Percentiles rank a stretch among this genome's conserved stretches.
phyloP scores from a whole-genome alignment of 257 asterid species.

The Nicotiana undulata region DNA sequence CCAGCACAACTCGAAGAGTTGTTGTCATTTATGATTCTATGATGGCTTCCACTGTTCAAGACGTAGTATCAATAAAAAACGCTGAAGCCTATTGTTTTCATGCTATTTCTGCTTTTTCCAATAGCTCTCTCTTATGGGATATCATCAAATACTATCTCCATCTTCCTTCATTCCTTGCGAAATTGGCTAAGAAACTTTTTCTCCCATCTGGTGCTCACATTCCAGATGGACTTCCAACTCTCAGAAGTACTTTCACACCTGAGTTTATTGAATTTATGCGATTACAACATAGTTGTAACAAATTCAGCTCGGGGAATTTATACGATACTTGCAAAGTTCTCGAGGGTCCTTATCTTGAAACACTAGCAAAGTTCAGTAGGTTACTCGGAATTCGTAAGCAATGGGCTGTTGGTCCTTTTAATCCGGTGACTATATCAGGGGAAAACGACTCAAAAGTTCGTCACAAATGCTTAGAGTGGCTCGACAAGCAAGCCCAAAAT shows the following conservation, averaged over 20 bases:
- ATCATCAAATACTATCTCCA: neutral
- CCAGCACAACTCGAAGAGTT: neutral
- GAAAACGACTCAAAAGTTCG: neutral
- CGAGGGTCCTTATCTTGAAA: slow-evolving; percentile 1
- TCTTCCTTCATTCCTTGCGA: neutral
- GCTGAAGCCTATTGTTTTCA: neutral
- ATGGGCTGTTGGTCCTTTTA: neutral
- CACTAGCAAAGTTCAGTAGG: neutral
- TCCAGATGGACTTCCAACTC: neutral
- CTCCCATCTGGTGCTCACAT: neutral
- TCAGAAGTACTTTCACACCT: neutral
- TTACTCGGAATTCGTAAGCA: neutral
- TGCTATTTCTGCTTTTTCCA: neutral
- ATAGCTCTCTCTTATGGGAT: neutral
- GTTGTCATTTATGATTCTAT: neutral
- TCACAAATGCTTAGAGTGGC: neutral
- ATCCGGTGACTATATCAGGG: neutral
- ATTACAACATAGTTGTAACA: neutral
- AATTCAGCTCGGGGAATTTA: slow-evolving; percentile 1
- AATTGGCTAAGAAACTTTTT: neutral
- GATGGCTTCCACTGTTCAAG: neutral
- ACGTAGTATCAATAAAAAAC: neutral
- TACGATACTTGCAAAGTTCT: neutral
- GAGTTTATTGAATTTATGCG: neutral
- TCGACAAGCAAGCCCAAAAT: neutral